Percentiles rank a stretch among this genome's conserved stretches.
Conservation (phyloP, 2,329 filamentous ascomycete species). For the Epichloe bromicola region DNA sequence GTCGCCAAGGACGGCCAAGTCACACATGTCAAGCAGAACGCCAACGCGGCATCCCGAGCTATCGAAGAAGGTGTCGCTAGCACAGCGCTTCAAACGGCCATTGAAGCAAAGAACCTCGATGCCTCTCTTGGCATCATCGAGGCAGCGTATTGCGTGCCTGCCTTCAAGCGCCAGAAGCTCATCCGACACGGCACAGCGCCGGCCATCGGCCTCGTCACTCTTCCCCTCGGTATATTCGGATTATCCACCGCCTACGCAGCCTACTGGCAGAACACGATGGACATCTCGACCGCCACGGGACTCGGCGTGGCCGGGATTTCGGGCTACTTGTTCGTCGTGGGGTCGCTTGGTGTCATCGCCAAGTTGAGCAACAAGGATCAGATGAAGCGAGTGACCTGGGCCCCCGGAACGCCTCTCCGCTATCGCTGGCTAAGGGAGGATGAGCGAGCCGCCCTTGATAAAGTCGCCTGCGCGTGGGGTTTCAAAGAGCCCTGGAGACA, state of each 20-base stretch:
- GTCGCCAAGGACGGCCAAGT: slow-evolving; percentile 44
- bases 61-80: slow-evolving; percentile 60
- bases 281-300: slow-evolving; percentile 57
- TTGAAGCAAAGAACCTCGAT: slow-evolving; percentile 64
- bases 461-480: slow-evolving; percentile 78
- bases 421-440: slow-evolving; percentile 82
- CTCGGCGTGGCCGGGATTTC: slow-evolving; percentile 70
- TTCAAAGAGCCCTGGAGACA: slow-evolving; percentile 69
- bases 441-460: slow-evolving; percentile 76
- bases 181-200: slow-evolving; percentile 52
- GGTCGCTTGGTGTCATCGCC: slow-evolving; percentile 70
- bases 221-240: slow-evolving; percentile 57
- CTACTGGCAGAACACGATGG: slow-evolving; percentile 54
- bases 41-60: slow-evolving; percentile 56
- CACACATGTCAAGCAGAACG: slow-evolving; percentile 48
- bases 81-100: slow-evolving; percentile 64
- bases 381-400: slow-evolving; percentile 89
- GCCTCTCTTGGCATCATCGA: slow-evolving; percentile 67
- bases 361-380: slow-evolving; percentile 84
- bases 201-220: slow-evolving; percentile 38
- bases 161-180: slow-evolving; percentile 55
- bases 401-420: slow-evolving; percentile 64
- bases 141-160: slow-evolving; percentile 50
- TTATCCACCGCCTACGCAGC: slow-evolving; percentile 42
- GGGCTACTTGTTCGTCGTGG: slow-evolving; percentile 71